Percentiles rank a stretch among this genome's conserved stretches.
Evolutionary conservation across 805 yeast species (phyloP).

Genomic region (Cephaloascus albidus): DNA sequence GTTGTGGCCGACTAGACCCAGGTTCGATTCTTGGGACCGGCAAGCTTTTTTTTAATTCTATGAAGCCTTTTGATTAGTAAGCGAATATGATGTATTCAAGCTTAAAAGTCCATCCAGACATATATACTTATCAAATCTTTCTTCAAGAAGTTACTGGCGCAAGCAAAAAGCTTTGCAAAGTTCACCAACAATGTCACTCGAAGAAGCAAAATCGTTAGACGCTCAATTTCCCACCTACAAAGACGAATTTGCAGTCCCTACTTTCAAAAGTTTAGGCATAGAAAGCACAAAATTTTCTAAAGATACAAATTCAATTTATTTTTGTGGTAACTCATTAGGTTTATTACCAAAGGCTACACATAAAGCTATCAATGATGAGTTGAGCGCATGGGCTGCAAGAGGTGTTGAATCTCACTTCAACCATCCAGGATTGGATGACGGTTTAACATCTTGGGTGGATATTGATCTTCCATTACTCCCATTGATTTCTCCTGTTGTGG

Average conservation of each 20-base stretch:
- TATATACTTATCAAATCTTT: no score
- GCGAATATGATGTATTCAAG: no score
- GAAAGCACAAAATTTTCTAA: constrained; percentile 8
- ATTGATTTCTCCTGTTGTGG: constrained; percentile 63
- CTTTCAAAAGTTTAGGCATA: constrained; percentile 52
- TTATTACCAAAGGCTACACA: constrained; percentile 68
- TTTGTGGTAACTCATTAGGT: constrained; percentile 94
- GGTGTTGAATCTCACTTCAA: constrained; percentile 83
- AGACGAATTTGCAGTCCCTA: constrained; percentile 56
- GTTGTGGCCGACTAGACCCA: no score
- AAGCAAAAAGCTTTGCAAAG: no score
- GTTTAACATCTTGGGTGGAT: constrained; percentile 69
- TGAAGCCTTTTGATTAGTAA: no score
- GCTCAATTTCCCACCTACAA: constrained; percentile 23
- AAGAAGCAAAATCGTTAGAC: constrained; percentile 26
- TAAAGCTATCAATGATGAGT: constrained; percentile 49
- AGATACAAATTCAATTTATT: constrained; percentile 34
- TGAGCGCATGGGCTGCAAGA: constrained; percentile 72
- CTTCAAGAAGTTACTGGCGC: no score
- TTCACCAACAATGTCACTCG: no score
- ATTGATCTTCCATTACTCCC: constrained; percentile 73
- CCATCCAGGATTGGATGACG: constrained; percentile 42
- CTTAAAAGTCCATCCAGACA: no score
- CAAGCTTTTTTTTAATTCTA: no score
- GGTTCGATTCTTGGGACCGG: no score